Evolutionary conservation across 2,329 filamentous ascomycete genomes (phyloP).

Genomic region (Ophiocordyceps robertsii): DNA sequence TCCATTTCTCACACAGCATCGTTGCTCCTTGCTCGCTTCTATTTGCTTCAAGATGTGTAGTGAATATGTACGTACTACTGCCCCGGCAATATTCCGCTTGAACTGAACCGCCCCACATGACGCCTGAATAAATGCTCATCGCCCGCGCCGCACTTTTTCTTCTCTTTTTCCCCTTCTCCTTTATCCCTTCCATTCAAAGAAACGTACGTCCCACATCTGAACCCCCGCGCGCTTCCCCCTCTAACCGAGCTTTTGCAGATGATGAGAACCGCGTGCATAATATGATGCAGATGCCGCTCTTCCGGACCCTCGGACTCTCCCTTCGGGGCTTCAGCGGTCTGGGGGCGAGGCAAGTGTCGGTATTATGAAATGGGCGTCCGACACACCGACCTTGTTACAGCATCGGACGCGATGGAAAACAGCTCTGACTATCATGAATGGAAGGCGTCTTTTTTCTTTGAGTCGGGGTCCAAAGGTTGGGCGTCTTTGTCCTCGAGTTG

Average conservation of each 20-base stretch:
- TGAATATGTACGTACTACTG: too few relatives aligned
- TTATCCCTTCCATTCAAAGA: conserved; percentile 99
- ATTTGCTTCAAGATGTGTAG: too few relatives aligned
- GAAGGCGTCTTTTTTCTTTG: conserved; percentile 10
- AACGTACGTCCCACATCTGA: conserved; percentile 51
- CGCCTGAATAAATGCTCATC: conserved; percentile 20
- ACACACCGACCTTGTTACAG: conserved; percentile 97
- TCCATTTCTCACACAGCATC: too few relatives aligned
- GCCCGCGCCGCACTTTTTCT: conserved; percentile 15
- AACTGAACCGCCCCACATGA: neutral
- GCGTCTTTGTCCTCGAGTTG: too few relatives aligned
- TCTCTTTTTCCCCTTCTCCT: conserved; percentile 47
- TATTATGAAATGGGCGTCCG: conserved; percentile 97
- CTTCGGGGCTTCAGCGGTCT: conserved; percentile 81
- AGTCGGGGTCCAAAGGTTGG: neutral
- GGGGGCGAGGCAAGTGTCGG: conserved; percentile 46
- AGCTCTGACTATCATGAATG: conserved; percentile 69
- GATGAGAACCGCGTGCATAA: conserved; percentile 99
- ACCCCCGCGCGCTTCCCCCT: neutral
- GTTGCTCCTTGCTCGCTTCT: too few relatives aligned
- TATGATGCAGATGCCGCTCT: conserved; percentile 65
- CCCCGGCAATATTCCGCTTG: neutral
- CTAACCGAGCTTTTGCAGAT: conserved; percentile 47
- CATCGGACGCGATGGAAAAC: conserved; percentile 90
- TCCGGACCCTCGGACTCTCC: conserved; percentile 67